These are phyloP conservation scores for Macaranga tanarius DNA, from an alignment of 441 rosid species.

Conservation along the genomic window DNA sequence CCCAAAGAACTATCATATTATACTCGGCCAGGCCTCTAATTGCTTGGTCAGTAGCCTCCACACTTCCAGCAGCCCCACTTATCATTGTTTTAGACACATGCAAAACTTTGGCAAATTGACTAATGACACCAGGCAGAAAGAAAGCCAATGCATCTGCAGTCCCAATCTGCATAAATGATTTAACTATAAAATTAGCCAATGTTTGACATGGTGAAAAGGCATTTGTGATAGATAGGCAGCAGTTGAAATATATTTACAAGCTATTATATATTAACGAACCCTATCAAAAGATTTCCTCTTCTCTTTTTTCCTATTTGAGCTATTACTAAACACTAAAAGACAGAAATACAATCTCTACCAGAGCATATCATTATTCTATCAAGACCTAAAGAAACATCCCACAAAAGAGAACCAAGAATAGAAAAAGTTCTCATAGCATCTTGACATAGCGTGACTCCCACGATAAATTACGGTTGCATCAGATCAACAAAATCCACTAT, in stretches of 20 bases:
- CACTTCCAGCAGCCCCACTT: constrained; percentile 95
- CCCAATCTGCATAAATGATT: constrained; percentile 60
- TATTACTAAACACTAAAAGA: background rate
- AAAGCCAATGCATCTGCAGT: constrained; percentile 88
- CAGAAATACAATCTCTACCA: background rate
- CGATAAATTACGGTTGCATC: constrained; percentile 2
- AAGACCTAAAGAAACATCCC: background rate
- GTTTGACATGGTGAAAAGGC: constrained; percentile 9
- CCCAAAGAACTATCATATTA: constrained; percentile 83
- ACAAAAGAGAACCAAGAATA: background rate
- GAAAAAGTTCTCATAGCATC: constrained; percentile 7
- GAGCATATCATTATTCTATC: background rate
- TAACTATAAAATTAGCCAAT: constrained; percentile 18
- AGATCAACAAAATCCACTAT: constrained; percentile 8
- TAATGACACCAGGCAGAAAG: constrained; percentile 93
- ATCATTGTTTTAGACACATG: constrained; percentile 71
- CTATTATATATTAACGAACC: background rate
- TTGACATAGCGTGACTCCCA: background rate
- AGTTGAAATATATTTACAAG: constrained; percentile 4
- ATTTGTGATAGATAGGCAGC: constrained; percentile 5
- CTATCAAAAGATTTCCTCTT: background rate
- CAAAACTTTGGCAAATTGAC: constrained; percentile 85
- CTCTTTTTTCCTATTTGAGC: background rate
- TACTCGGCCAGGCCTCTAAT: constrained; percentile 89
- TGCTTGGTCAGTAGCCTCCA: constrained; percentile 82